Conservation (phyloP, 2,329 filamentous ascomycete genomes). For the Elsinoe australis region DNA sequence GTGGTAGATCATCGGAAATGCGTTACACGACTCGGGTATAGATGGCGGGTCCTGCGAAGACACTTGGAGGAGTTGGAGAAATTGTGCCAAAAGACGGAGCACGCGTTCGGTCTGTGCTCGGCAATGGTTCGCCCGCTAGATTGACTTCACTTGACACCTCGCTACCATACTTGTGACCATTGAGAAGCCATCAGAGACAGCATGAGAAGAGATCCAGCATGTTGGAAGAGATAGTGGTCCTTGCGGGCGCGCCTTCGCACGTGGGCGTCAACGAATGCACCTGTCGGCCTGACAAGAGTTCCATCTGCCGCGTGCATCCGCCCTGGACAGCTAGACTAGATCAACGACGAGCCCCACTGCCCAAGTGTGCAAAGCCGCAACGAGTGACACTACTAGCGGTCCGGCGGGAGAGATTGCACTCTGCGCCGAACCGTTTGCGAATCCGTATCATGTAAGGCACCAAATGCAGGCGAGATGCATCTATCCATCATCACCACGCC, state of each 20-base stretch:
- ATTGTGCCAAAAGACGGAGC: neutral
- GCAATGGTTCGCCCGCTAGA: no score
- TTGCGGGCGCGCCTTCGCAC: neutral
- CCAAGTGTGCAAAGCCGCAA: neutral
- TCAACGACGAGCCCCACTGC: neutral
- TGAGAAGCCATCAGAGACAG: no score
- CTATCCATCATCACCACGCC: neutral
- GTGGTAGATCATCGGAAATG: conserved; percentile 8
- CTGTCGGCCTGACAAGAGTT: no score
- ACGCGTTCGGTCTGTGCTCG: neutral
- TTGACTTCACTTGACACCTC: no score
- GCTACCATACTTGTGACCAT: no score
- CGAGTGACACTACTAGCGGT: neutral
- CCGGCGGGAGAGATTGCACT: neutral
- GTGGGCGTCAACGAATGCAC: no score
- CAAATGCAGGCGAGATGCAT: neutral
- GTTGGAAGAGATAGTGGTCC: neutral
- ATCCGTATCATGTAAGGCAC: neutral
- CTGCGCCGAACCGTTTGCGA: neutral
- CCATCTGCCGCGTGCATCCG: neutral
- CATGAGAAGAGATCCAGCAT: no score
- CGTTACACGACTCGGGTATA: conserved; percentile 1
- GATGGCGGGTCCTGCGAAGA: neutral
- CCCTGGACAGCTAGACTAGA: neutral
- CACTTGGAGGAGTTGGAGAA: neutral